Base-by-base conservation (phyloP, 106 monocot species). In the Acorus gramineus region DNA sequence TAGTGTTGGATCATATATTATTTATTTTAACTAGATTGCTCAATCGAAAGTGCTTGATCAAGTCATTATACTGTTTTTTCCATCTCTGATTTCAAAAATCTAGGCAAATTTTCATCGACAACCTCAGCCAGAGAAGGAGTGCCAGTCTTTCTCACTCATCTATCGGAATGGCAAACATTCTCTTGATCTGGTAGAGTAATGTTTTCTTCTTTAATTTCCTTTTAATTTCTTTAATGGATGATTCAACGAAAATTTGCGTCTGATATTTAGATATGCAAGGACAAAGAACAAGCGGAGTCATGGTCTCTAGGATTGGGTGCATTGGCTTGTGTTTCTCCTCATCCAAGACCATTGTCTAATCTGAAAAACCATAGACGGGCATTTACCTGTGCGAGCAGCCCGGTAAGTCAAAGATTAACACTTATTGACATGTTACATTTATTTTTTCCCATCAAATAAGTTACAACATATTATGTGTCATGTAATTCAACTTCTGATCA, bases 81-180 rank as follows among this genome's bases (percentile, higher is more conserved):
- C 28, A 28, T 28, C 28, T 28, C 28, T 28, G 28, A 28, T 28
- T 28, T 28, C 28, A 28, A 28, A 28, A 28, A 28, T 78, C 53
- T 77, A 93, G 89, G 81, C 77, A 69, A 93, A 83, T 62, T 93
- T 93, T 84, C 74, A 70, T 11, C 69, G 78, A 42, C 82, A 78
- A 14, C 56, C 69, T 66, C 75, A 73, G 51, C 72, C 73, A 4
- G 88, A 78, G 53, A 89, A 81, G 57, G 83, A 86, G 55, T 61
- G 60, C 12, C 83, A 73, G 50, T 83, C 89, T 28, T 74, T 93
- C 43, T 89, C 86, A 43, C 79, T 89, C 14, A 75, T 89, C 14
- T 86, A 86, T 68, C 76, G 79, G 55, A 81, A 84, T 59, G 83
- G 77, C 49, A 72, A 81, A 79, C 66, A 78, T 57, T 93, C 89